Percentiles rank a stretch among this genome's conserved stretches.
Conservation (phyloP, 306 rosid genomes). For the Rubus idaeus region DNA sequence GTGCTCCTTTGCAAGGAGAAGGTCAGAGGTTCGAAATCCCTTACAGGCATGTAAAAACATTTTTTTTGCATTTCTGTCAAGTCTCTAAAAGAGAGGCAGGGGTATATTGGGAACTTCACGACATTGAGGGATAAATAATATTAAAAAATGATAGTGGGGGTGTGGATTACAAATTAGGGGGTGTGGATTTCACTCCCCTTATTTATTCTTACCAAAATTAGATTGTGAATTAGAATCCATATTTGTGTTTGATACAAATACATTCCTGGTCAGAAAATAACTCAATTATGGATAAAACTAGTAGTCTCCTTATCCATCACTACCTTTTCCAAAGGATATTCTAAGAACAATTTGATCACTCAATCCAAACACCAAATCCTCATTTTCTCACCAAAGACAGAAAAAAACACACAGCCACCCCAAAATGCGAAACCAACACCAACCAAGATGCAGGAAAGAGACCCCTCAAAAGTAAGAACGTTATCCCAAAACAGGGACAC, state of each 20-base stretch:
- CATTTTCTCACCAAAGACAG: not conserved
- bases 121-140: too few relatives aligned
- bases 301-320: not conserved
- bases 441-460: slow-evolving; percentile 8
- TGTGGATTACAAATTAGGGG: too few relatives aligned
- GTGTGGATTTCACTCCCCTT: too few relatives aligned
- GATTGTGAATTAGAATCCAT: too few relatives aligned
- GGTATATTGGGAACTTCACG: too few relatives aligned
- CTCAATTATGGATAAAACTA: not conserved
- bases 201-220: too few relatives aligned
- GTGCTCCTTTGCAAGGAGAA: too few relatives aligned
- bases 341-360: not conserved
- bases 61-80: too few relatives aligned
- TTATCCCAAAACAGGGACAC: slow-evolving; percentile 34
- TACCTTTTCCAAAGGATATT: not conserved
- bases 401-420: not conserved
- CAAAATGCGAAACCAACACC: not conserved
- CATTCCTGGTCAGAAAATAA: not conserved
- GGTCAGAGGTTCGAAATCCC: too few relatives aligned
- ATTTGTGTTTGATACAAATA: not conserved
- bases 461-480: slow-evolving; percentile 22
- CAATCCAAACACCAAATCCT: not conserved
- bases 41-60: too few relatives aligned
- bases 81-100: too few relatives aligned
- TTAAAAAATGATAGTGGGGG: too few relatives aligned